Evolutionary conservation across 2,329 filamentous ascomycete genomes (phyloP).

Genomic region (Neonectria faginata): DNA sequence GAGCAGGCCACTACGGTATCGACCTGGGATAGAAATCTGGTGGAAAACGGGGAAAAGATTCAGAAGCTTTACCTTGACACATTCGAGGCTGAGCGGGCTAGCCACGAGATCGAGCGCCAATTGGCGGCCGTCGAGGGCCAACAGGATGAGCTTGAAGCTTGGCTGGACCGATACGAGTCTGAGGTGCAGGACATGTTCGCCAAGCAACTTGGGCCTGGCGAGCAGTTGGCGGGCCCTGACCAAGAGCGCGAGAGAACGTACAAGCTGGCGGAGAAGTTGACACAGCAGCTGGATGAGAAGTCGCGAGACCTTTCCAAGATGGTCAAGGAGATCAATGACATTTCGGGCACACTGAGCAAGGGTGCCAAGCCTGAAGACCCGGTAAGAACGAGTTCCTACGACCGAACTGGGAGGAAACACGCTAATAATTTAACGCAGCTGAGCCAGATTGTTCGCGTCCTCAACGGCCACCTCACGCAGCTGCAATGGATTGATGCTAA

Average conservation of each 20-base stretch:
- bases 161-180: conserved; percentile 90
- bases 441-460: conserved; percentile 93
- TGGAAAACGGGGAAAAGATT: conserved; percentile 95
- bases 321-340: conserved; percentile 98
- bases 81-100: conserved; percentile 92
- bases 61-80: conserved; percentile 92
- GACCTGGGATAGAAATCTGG: conserved; percentile 89
- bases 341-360: conserved; percentile 90
- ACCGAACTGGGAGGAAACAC: conserved; percentile 21
- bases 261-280: conserved; percentile 93
- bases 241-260: conserved; percentile 97
- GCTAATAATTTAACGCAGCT: conserved; percentile 66
- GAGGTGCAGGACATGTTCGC: conserved; percentile 91
- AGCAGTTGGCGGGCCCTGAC: conserved; percentile 86
- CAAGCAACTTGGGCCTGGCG: conserved; percentile 79
- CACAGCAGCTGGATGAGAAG: conserved; percentile 92
- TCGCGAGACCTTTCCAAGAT: conserved; percentile 92
- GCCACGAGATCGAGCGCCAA: conserved; percentile 93
- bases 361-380: conserved; percentile 89
- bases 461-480: conserved; percentile 92
- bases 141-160: conserved; percentile 88
- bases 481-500: conserved; percentile 94
- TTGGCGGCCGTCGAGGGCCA: conserved; percentile 89
- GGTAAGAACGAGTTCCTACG: conserved; percentile 64
- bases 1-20: conserved; percentile 88